Conservation (phyloP, 78 protist genomes). For the Isochrysis galbana region DNA sequence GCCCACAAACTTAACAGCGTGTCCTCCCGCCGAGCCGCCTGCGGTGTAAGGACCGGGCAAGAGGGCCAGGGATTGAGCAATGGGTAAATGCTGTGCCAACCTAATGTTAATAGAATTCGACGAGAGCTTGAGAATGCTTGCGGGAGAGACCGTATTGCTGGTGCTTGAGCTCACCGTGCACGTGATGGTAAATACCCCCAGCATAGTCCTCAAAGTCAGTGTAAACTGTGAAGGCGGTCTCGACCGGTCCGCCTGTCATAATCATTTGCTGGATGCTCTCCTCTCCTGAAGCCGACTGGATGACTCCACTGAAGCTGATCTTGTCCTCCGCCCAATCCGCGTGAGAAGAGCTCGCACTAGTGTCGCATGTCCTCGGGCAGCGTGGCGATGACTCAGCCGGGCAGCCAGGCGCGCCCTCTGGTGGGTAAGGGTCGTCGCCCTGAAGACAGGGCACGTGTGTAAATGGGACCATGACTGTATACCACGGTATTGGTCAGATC, state of each 20-base stretch:
- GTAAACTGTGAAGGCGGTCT: constrained; percentile 64
- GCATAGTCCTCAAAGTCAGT: constrained; percentile 64
- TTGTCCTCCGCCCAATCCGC: not conserved
- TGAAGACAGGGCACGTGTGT: not conserved
- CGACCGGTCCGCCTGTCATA: constrained; percentile 46
- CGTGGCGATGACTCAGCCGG: constrained; percentile 16
- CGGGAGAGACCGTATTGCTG: too few relatives aligned
- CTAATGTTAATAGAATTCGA: too few relatives aligned
- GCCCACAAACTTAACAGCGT: constrained; percentile 72
- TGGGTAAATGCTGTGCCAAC: not conserved
- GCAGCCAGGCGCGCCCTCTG: constrained; percentile 45
- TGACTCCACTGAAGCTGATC: not conserved
- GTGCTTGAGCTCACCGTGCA: too few relatives aligned
- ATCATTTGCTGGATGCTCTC: not conserved
- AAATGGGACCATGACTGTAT: not conserved
- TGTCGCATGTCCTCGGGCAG: constrained; percentile 28
- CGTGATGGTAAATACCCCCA: too few relatives aligned
- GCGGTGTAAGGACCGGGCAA: too few relatives aligned
- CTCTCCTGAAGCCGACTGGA: not conserved
- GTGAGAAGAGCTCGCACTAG: not conserved
- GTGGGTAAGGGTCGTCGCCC: constrained; percentile 3
- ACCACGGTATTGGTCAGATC: too few relatives aligned
- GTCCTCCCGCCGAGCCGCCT: constrained; percentile 66
- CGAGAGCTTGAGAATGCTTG: not conserved
- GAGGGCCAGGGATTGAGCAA: constrained; percentile 49